These are phyloP conservation scores for Emericellopsis atlantica DNA, from an alignment of 2,329 filamentous ascomycete species.

Conservation along the genomic window DNA sequence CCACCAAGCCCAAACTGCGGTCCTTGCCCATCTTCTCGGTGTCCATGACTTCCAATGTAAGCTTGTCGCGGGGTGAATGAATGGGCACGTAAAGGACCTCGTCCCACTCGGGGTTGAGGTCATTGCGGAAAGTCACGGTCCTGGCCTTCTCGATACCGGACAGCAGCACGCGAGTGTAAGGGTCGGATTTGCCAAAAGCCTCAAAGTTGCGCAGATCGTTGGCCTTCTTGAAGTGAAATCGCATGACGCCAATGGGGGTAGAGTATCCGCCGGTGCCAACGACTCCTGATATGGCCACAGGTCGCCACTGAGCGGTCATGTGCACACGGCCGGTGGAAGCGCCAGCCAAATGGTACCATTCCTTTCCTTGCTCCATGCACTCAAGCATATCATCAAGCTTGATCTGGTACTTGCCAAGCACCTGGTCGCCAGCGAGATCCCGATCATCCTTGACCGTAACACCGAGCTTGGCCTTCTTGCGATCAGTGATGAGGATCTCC, in stretches of 20 bases:
- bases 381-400: conserved; percentile 89
- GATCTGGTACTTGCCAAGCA: conserved; percentile 87
- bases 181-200: conserved; percentile 92
- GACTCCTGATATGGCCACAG: conserved; percentile 73
- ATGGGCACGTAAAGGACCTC: conserved; percentile 91
- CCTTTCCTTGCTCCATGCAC: conserved; percentile 80
- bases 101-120: conserved; percentile 90
- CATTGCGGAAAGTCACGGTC: conserved; percentile 93
- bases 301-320: conserved; percentile 89
- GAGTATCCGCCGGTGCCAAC: conserved; percentile 79
- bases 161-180: conserved; percentile 78
- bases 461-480: conserved; percentile 79
- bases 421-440: conserved; percentile 69
- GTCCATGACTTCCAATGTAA: conserved; percentile 92
- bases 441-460: conserved; percentile 93
- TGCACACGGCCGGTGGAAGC: conserved; percentile 77
- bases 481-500: conserved; percentile 89
- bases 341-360: conserved; percentile 86
- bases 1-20: conserved; percentile 70
- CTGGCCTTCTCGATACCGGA: conserved; percentile 84
- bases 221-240: conserved; percentile 80
- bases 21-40: conserved; percentile 87
- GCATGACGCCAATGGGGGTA: conserved; percentile 88
- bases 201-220: conserved; percentile 82
- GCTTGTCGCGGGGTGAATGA: conserved; percentile 70